Conservation (phyloP, 768 basidiomycete species). For the Lyophyllum shimeji region DNA sequence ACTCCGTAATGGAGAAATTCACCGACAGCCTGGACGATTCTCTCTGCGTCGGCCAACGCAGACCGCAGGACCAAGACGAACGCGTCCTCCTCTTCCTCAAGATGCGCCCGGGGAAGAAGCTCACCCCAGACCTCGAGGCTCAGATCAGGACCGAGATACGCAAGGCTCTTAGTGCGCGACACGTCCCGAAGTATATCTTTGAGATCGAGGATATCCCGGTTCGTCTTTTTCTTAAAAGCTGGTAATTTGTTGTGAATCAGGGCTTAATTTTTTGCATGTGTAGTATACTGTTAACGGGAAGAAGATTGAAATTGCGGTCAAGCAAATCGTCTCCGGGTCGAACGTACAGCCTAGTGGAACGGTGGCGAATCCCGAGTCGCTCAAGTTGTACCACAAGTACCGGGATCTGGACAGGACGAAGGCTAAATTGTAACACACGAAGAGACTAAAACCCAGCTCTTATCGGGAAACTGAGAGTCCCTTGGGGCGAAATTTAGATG, state of each 20-base stretch:
- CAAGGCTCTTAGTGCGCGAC: slow-evolving; percentile 61
- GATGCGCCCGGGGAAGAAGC: slow-evolving; percentile 45
- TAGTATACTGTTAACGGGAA: slow-evolving; percentile 79
- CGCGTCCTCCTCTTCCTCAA: slow-evolving; percentile 76
- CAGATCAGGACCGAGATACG: slow-evolving; percentile 59
- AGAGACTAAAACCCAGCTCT: too few species aligned
- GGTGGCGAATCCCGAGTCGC: slow-evolving; percentile 69
- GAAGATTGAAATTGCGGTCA: slow-evolving; percentile 79
- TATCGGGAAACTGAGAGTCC: too few species aligned
- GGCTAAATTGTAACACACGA: slow-evolving; percentile 18
- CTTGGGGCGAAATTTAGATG: too few species aligned
- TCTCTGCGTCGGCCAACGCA: slow-evolving; percentile 71
- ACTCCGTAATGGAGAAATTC: slow-evolving; percentile 64
- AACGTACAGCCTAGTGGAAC: slow-evolving; percentile 69
- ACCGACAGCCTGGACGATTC: slow-evolving; percentile 58
- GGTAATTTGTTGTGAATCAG: neutral
- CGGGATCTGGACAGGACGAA: slow-evolving; percentile 36
- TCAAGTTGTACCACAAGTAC: slow-evolving; percentile 65
- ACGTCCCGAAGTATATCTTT: slow-evolving; percentile 72
- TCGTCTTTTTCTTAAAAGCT: slow-evolving; percentile 24
- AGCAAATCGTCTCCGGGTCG: slow-evolving; percentile 72
- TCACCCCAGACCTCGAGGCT: slow-evolving; percentile 43
- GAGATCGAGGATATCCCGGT: slow-evolving; percentile 69
- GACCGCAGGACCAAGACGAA: slow-evolving; percentile 64
- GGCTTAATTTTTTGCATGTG: neutral